These are phyloP conservation scores for Trichosphaerium sp. DNA, from an alignment of 78 protist species.

Conservation along the genomic window DNA sequence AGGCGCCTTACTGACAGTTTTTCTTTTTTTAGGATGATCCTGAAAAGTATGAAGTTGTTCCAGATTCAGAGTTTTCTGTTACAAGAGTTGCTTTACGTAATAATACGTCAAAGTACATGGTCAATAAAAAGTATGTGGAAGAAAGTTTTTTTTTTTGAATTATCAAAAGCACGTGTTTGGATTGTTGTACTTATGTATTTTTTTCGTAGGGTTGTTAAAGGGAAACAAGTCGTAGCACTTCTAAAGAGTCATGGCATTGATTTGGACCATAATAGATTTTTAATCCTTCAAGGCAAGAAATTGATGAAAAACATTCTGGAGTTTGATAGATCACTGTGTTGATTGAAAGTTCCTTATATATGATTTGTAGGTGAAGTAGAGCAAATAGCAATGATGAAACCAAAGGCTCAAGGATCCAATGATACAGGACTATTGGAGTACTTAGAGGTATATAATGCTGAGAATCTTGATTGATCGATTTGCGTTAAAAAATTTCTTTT, in stretches of 20 bases:
- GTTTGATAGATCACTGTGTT: not conserved
- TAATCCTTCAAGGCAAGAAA: conserved; percentile 85
- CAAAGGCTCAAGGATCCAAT: conserved; percentile 71
- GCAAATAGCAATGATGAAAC: conserved; percentile 97
- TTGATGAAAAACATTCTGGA: not conserved
- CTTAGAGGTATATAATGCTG: no score
- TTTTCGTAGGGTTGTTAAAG: no score
- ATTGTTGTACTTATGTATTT: no score
- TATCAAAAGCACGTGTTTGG: no score
- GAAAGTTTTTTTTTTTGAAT: no score
- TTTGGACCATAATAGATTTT: conserved; percentile 96
- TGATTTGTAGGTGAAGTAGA: conserved; percentile 93
- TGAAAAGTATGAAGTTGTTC: conserved; percentile 32
- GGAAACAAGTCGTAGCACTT: conserved; percentile 40
- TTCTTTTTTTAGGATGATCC: conserved; percentile 16
- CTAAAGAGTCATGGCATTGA: conserved; percentile 83
- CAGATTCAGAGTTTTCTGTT: conserved; percentile 66
- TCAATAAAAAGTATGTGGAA: conserved; percentile 72
- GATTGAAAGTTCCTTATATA: not conserved
- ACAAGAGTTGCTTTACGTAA: conserved; percentile 59
- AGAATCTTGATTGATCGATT: no score
- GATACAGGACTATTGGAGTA: conserved; percentile 98
- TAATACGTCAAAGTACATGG: not conserved
- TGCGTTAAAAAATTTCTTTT: no score
- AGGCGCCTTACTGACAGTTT: not conserved